phyloP scores from a whole-genome alignment of 1,284 basidiomycete species.

The Jaminaea rosea region DNA sequence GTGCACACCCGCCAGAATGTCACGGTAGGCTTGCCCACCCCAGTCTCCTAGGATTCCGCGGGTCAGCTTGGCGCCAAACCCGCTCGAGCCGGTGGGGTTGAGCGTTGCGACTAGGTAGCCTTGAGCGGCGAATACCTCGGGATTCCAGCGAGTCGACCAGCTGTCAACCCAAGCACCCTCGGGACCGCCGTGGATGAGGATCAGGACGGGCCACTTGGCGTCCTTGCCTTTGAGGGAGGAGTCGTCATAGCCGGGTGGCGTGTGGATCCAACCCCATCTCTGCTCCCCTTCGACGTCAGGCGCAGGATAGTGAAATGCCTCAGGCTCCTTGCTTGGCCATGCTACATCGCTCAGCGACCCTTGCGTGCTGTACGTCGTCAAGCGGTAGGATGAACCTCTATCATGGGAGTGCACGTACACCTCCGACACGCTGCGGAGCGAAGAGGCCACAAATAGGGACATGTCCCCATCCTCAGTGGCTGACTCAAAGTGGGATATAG shows the following conservation, averaged over 20 bases:
- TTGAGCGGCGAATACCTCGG: slow-evolving; percentile 23
- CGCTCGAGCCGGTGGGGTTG: slow-evolving; percentile 28
- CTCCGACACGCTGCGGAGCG: slow-evolving; percentile 13
- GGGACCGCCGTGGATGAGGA: slow-evolving; percentile 36
- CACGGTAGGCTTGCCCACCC: slow-evolving; percentile 24
- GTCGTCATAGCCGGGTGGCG: slow-evolving; percentile 16
- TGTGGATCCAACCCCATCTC: slow-evolving; percentile 19
- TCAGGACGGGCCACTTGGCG: slow-evolving; percentile 11
- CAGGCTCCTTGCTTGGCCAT: slow-evolving; percentile 17
- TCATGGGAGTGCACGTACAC: slow-evolving; percentile 7
- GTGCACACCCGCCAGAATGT: slow-evolving; percentile 18
- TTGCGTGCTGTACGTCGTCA: slow-evolving; percentile 3
- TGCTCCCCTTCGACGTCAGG: slow-evolving; percentile 11
- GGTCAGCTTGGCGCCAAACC: slow-evolving; percentile 29
- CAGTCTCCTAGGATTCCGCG: slow-evolving; percentile 32
- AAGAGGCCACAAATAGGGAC: slow-evolving; percentile 8
- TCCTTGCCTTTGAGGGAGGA: neutral
- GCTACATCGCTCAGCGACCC: slow-evolving; percentile 10
- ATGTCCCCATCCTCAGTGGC: no score
- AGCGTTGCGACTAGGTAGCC: slow-evolving; percentile 29
- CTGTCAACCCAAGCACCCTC: slow-evolving; percentile 29
- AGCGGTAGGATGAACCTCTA: neutral
- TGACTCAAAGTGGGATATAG: slow-evolving; percentile 7
- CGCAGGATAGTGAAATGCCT: slow-evolving; percentile 14
- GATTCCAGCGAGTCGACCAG: slow-evolving; percentile 37